phyloP scores from a whole-genome alignment of 116 monocot species.

The Posidonia oceanica region DNA sequence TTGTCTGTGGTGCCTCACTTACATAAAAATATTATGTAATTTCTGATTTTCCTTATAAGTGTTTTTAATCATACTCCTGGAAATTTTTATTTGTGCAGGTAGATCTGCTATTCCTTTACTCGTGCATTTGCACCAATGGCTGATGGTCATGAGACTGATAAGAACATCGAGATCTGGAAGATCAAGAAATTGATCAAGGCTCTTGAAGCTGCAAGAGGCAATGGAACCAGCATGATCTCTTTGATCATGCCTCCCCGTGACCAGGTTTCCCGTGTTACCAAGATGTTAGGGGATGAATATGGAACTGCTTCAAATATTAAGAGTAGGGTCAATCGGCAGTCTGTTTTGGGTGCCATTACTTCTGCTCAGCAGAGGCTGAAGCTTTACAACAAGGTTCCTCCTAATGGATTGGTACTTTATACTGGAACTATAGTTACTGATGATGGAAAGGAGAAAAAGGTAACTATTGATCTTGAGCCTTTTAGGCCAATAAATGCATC shows the following conservation, averaged over 20 bases:
- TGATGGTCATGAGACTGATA: slow-evolving; percentile 26
- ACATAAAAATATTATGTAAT: no score
- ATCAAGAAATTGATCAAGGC: slow-evolving; percentile 36
- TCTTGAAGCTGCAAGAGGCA: slow-evolving; percentile 41
- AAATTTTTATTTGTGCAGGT: no score
- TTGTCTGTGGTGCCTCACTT: no score
- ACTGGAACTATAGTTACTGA: slow-evolving; percentile 24
- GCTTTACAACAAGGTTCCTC: slow-evolving; percentile 22
- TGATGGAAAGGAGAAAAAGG: slow-evolving; percentile 27
- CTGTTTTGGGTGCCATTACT: slow-evolving; percentile 32
- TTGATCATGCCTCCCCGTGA: slow-evolving; percentile 41
- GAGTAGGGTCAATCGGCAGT: slow-evolving; percentile 39
- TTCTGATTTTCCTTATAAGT: no score
- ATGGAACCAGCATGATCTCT: slow-evolving; percentile 43
- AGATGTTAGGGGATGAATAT: slow-evolving; percentile 43
- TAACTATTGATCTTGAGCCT: slow-evolving; percentile 23
- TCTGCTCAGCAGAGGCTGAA: slow-evolving; percentile 39
- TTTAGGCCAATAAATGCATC: slow-evolving; percentile 22
- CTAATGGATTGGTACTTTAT: slow-evolving; percentile 21
- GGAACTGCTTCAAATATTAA: slow-evolving; percentile 45
- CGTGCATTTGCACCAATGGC: slow-evolving; percentile 4
- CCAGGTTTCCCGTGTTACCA: slow-evolving; percentile 27
- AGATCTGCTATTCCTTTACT: no score
- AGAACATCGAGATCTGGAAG: slow-evolving; percentile 45
- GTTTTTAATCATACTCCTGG: no score